These are phyloP conservation scores for Cutaneotrichosporon dermatis DNA, from an alignment of 1,284 basidiomycete species.

Conservation along the genomic window DNA sequence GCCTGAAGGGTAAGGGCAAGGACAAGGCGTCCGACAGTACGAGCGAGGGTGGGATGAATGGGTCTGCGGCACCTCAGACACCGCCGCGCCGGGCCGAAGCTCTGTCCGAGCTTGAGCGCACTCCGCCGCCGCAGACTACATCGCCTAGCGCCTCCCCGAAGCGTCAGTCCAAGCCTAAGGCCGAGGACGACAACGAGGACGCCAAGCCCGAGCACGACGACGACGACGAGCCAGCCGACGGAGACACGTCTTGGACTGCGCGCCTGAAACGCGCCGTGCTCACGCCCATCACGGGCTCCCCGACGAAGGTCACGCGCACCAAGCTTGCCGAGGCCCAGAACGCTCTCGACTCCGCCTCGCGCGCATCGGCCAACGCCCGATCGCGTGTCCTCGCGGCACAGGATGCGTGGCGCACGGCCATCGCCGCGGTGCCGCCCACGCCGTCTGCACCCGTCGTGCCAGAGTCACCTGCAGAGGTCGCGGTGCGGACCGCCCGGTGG, in stretches of 20 bases:
- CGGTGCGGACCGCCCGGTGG: constrained; percentile 14
- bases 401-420: constrained; percentile 13
- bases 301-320: not conserved
- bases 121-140: no score
- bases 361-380: constrained; percentile 4
- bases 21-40: not conserved
- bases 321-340: constrained; percentile 9
- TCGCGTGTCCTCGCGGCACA: constrained; percentile 8
- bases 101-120: no score
- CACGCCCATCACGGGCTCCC: not conserved
- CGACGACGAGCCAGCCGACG: constrained; percentile 4
- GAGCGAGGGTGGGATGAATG: not conserved
- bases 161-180: not conserved
- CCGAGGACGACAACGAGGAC: not conserved
- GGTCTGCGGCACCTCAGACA: not conserved
- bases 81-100: not conserved
- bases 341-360: constrained; percentile 10
- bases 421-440: constrained; percentile 15
- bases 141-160: no score
- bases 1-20: not conserved
- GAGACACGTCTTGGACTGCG: constrained; percentile 12
- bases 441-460: not conserved
- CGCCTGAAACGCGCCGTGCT: constrained; percentile 5
- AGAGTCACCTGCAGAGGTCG: not conserved
- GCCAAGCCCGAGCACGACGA: not conserved